Conservation (phyloP, 345 rosid species). For the Arabis alpina region DNA sequence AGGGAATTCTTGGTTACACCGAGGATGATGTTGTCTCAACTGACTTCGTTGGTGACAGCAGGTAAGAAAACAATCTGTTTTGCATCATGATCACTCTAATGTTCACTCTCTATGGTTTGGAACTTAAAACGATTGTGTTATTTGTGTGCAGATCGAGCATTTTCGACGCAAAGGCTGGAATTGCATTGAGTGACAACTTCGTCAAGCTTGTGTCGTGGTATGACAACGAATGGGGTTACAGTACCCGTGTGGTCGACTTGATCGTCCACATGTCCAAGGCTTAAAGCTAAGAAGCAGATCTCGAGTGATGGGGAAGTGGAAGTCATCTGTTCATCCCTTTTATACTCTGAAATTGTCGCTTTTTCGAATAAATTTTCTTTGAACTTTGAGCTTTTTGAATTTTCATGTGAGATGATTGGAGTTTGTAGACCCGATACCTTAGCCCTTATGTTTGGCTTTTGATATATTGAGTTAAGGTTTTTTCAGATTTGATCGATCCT, state of each 20-base stretch:
- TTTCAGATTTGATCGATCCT: neutral
- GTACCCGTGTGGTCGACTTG: constrained; percentile 82
- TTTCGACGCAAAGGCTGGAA: constrained; percentile 95
- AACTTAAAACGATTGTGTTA: neutral
- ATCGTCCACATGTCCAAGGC: constrained; percentile 66
- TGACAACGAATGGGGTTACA: constrained; percentile 97
- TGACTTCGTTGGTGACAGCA: constrained; percentile 81
- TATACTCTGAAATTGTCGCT: constrained; percentile 12
- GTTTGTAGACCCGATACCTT: constrained; percentile 25
- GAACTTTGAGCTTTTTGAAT: neutral
- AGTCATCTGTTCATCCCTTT: constrained; percentile 2
- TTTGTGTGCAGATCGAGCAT: constrained; percentile 72
- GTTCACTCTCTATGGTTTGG: neutral
- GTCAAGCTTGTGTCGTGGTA: constrained; percentile 86
- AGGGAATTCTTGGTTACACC: constrained; percentile 83
- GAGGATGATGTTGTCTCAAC: constrained; percentile 92
- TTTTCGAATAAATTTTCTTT: constrained; percentile 21
- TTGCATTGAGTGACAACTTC: constrained; percentile 69
- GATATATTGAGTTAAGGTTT: constrained; percentile 15
- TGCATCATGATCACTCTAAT: neutral
- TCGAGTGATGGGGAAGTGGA: constrained; percentile 7
- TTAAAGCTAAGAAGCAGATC: constrained; percentile 22
- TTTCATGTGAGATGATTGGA: constrained; percentile 28
- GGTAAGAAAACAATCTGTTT: constrained; percentile 42
- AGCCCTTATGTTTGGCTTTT: constrained; percentile 22